Evolutionary conservation across 257 asterid species (phyloP).

Genomic region (Ophiorrhiza pumila): DNA sequence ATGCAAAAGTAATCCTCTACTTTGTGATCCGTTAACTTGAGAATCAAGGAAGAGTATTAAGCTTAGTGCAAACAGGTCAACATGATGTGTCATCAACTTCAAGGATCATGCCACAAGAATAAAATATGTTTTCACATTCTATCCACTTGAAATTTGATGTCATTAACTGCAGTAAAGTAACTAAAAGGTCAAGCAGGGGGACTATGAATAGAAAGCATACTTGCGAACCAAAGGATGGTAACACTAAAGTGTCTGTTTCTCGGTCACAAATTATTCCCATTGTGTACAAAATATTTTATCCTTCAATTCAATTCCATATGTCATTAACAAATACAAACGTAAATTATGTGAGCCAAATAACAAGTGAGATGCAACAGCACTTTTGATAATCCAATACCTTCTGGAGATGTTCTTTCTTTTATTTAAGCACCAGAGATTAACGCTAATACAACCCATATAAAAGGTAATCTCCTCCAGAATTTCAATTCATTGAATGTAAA

Average conservation of each 20-base stretch:
- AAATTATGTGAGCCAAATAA: background rate
- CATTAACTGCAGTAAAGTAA: background rate
- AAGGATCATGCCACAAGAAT: background rate
- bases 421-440: background rate
- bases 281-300: background rate
- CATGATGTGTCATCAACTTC: background rate
- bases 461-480: background rate
- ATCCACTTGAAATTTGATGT: background rate
- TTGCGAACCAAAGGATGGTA: background rate
- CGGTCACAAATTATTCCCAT: background rate
- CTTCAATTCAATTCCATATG: background rate
- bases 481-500: background rate
- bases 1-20: constrained; percentile 2
- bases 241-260: background rate
- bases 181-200: background rate
- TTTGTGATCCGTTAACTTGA: background rate
- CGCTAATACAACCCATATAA: background rate
- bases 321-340: background rate
- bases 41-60: background rate
- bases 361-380: background rate
- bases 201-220: background rate
- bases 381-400: background rate
- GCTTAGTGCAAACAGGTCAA: background rate
- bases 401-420: background rate
- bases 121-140: background rate